Percentiles rank a stretch among this genome's conserved stretches.
phyloP scores from a whole-genome alignment of 441 rosid species.

The Pelargonium hybrid region DNA sequence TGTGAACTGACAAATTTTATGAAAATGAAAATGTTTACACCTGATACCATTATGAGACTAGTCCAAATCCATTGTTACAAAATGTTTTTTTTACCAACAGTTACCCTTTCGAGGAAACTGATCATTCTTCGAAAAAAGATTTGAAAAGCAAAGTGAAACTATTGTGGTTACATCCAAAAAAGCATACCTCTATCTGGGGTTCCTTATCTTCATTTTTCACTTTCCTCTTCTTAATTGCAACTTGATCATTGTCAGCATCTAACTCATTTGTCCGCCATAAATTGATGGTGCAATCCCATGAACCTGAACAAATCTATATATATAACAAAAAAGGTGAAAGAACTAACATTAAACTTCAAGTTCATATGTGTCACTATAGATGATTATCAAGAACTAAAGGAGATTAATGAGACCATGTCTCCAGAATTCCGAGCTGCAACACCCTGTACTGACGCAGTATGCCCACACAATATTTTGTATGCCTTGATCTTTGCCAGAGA shows the following conservation, averaged over 20 bases:
- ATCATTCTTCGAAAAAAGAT: constrained; percentile 3
- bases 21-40: neutral
- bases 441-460: constrained; percentile 74
- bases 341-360: neutral
- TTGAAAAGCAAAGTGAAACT: constrained; percentile 9
- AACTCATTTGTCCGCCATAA: constrained; percentile 59
- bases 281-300: constrained; percentile 83
- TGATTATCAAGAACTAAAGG: constrained; percentile 11
- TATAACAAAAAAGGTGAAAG: constrained; percentile 6
- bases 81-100: neutral
- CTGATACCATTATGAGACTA: neutral
- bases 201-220: constrained; percentile 49
- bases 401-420: constrained; percentile 45
- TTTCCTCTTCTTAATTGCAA: constrained; percentile 76
- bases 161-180: constrained; percentile 9
- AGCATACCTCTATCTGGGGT: constrained; percentile 52
- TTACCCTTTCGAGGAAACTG: neutral
- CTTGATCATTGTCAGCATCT: constrained; percentile 38
- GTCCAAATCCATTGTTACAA: neutral
- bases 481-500: constrained; percentile 40
- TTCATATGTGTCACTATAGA: neutral
- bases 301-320: constrained; percentile 71
- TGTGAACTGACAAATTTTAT: neutral
- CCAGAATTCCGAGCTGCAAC: constrained; percentile 60
- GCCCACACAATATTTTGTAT: constrained; percentile 74